Base-by-base conservation (phyloP, 306 rosid species). In the Casuarina cunninghamiana region DNA sequence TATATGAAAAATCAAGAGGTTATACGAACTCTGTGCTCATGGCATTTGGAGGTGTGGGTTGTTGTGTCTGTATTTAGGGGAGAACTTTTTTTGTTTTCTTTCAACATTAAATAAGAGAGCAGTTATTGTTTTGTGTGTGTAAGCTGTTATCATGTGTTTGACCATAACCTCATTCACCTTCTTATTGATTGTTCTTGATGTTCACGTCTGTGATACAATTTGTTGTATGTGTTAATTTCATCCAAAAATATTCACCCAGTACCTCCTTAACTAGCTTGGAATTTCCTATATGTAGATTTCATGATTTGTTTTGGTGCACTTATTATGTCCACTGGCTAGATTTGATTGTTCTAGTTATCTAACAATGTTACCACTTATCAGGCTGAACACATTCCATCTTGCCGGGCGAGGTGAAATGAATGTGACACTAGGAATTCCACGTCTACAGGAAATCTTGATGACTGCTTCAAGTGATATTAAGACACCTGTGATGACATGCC, bases 351-450 rank as follows among this genome's bases (percentile, higher is more conserved):
- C 10, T 54, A 37, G 39, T 6, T 58, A 17, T 55, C 5, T 4
- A 10, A 6, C 41, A 41, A 4, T 60, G 38, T 26, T 77, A 8
- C 21, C 35, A 72, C 66, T 39, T 82, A 63, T 63, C 91, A 92
- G 98, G 83, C 83, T 92, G 84, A 94, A 94, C 82, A 94, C 98
- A 41, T 94, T 94, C 77, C 97, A 92, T 75, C 93, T 90, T 83
- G 98, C 95, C 57, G 97, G 97, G 74, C 90, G 98, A 77, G 97
- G 98, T 86, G 97, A 94, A 88, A 90, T 89, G 97, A 94, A 94
- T 53, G 98, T 92, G 82, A 94, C 98, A 3, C 98, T 94, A 66
- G 98, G 98, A 79, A 94, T 94, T 82, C 98, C 98, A 13, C 93
- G 95, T 37, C 95, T 90, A 77, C 92, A 89, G 77, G 98, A 94